Evolutionary conservation across 176 grass and related monocot genomes (phyloP), one percentile per base, ranked within the genome.

Genomic region (Themeda triandra): DNA sequence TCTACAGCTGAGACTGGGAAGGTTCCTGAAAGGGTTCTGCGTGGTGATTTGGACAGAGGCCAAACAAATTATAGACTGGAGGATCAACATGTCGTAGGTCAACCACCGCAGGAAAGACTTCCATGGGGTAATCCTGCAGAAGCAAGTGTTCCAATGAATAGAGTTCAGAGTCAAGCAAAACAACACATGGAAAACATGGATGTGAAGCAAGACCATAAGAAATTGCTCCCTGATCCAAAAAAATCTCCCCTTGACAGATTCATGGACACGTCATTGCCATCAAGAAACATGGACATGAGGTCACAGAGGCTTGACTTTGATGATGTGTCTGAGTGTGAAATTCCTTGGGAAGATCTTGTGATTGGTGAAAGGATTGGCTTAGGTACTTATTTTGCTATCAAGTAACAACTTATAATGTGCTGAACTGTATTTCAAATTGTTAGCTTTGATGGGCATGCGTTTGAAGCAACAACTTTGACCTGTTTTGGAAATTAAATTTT

Each of bases 291-390:
- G 23, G 90, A 94, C 75, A 64, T 32, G 4, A 95, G 92, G 73
- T 44, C 83, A 41, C 89, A 91, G 68, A 96, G 88, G 84, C 74
- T 96, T 84, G 93, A 99, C 73, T 91, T 96, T 4, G 96, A 99
- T 86, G 96, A 96, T 86, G 96, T 99, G 63, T 93, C 96, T 76
- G 91, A 94, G 76, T 94, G 91, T 70, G 96, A 99, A 90, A 99
- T 99, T 87, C 94, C 68, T 54, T 99, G 96, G 96, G 96, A 99
- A 87, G 89, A 96, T 79, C 89, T 99, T 87, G 86, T 89, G 54
- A 94, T 99, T 82, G 96, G 96, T 84, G 96, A 99, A 92, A 94
- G 96, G 86, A 99, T 99, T 84, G 96, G 96, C 86, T 86, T 99
- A 99, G 96, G 96, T 99, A 99, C 83, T 84, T 84, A 62, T 40